A percentile compares a stretch with the other conserved stretches of the same genome.
Evolutionary conservation across 1,284 basidiomycete species (phyloP).

Genomic region (Peniophora sp.): DNA sequence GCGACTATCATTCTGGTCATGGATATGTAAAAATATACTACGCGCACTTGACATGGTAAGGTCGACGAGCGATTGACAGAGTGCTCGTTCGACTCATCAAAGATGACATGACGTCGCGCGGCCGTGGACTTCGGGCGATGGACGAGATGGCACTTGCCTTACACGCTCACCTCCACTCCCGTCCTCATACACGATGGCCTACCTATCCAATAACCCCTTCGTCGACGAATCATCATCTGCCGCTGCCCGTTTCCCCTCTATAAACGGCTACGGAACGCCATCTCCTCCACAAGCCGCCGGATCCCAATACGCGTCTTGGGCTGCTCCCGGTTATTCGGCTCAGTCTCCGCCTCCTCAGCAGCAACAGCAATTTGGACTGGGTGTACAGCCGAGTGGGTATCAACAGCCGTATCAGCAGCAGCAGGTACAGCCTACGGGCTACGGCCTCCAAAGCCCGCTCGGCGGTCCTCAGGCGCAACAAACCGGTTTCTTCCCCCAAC

Average conservation of each 20-base stretch:
- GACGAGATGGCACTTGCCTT: too few relatives aligned
- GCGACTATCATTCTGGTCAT: too few relatives aligned
- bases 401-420: constrained; percentile 14
- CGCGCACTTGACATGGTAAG: too few relatives aligned
- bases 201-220: constrained; percentile 31
- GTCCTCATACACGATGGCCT: constrained; percentile 12
- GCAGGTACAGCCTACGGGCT: constrained; percentile 13
- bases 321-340: constrained; percentile 11
- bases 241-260: constrained; percentile 25
- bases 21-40: too few relatives aligned
- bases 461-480: constrained; percentile 9
- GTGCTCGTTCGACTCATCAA: too few relatives aligned
- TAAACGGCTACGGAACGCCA: constrained; percentile 13
- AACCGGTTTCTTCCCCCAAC: constrained; percentile 16
- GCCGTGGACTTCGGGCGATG: too few relatives aligned
- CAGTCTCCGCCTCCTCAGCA: constrained; percentile 4
- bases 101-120: too few relatives aligned
- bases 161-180: too few relatives aligned
- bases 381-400: background rate
- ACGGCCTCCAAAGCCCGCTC: background rate
- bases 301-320: constrained; percentile 21
- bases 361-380: too few relatives aligned
- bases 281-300: constrained; percentile 4
- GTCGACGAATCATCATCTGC: constrained; percentile 27
- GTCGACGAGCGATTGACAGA: too few relatives aligned